Conservation (phyloP, 2,329 filamentous ascomycete species). For the Beauveria australis region DNA sequence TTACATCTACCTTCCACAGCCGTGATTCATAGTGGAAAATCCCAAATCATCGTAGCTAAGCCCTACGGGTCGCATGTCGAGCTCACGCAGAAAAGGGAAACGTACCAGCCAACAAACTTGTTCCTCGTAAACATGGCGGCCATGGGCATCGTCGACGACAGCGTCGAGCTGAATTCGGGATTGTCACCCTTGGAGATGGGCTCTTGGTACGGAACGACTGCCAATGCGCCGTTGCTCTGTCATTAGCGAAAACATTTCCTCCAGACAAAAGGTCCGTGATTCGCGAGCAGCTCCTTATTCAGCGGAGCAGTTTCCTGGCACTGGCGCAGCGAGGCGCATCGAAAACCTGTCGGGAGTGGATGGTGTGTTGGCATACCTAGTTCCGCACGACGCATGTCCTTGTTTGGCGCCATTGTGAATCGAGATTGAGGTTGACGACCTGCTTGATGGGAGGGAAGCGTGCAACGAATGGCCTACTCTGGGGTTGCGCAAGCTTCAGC, state of each 20-base stretch:
- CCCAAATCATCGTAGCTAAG: too few relatives aligned
- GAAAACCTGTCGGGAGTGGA: background rate
- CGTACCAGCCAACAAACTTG: constrained; percentile 63
- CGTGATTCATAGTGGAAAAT: too few relatives aligned
- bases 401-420: constrained; percentile 54
- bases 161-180: constrained; percentile 63
- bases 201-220: constrained; percentile 84
- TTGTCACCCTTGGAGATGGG: constrained; percentile 56
- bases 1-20: too few relatives aligned
- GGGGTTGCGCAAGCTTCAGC: background rate
- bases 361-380: constrained; percentile 47
- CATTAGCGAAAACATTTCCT: background rate
- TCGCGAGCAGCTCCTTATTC: background rate
- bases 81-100: constrained; percentile 4
- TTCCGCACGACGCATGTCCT: constrained; percentile 68
- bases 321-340: background rate
- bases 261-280: too few relatives aligned
- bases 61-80: too few relatives aligned
- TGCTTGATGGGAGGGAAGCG: background rate
- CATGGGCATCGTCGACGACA: constrained; percentile 81
- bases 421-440: background rate
- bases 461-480: background rate
- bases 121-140: constrained; percentile 91
- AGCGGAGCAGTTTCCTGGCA: background rate
- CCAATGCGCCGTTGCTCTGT: background rate